Conservation (phyloP, 1,139 yeast species). For the Magnusiomyces clavatus region DNA sequence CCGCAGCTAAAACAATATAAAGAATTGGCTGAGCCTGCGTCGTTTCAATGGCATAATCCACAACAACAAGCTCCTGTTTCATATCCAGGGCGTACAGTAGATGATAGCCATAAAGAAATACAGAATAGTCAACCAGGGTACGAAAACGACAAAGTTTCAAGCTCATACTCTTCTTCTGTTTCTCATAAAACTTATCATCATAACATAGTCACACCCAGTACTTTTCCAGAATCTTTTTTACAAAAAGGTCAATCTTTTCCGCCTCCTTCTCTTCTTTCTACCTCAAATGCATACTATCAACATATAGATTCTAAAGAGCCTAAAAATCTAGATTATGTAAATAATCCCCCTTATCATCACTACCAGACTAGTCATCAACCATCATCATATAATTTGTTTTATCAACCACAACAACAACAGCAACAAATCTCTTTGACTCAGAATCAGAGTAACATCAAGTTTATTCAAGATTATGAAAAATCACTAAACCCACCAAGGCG, state of each 20-base stretch:
- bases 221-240: not conserved
- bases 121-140: no score
- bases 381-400: not conserved
- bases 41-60: not conserved
- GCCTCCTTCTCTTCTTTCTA: not conserved
- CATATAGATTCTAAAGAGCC: not conserved
- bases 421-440: not conserved
- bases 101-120: no score
- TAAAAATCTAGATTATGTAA: not conserved
- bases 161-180: not conserved
- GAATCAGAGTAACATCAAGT: not conserved
- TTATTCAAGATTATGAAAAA: not conserved
- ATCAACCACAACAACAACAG: not conserved
- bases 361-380: not conserved
- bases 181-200: not conserved
- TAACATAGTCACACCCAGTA: not conserved
- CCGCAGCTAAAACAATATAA: not conserved
- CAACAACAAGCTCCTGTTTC: slow-evolving; percentile 4
- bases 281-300: not conserved
- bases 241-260: slow-evolving; percentile 2
- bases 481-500: not conserved
- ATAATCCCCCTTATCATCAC: not conserved
- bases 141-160: not conserved
- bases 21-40: not conserved
- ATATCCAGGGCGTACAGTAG: not conserved